Base-by-base conservation (phyloP, 2,329 filamentous ascomycete genomes). In the Talaromyces sp. region DNA sequence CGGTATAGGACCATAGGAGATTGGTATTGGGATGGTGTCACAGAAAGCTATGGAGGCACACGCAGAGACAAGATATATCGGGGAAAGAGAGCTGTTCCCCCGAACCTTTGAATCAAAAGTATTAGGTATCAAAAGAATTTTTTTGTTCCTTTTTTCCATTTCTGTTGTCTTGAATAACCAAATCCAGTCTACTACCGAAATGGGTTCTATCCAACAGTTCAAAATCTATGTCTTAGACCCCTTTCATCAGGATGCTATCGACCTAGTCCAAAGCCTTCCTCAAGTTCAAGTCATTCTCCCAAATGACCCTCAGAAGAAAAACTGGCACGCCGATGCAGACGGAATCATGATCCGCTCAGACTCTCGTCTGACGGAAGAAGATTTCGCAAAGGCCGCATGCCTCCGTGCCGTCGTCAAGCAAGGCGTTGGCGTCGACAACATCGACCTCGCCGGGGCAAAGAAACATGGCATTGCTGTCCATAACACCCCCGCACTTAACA, bases 321-420 rank as follows among this genome's bases (percentile, higher is more conserved):
- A 66, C 39, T 74, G 70, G 69, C 68, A 67, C 35, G 59, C 62
- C 4, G 50, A 72, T 57, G 73, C 73, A 6, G 65, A 59, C 4
- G 70, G 61, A 16, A 56, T 75, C 2, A 43, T 74, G 10, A 64
- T 75, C 14, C 68, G 71, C 22, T 69, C 68, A 11, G 72, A 73
- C 10, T 71, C 70, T 5, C 60, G 54, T 10, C 68, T 74, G 22
- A 64, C 66, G 22, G 60, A 63, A 13, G 47, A 60, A 24, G 71
- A 74, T 39, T 54, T 77, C 33, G 56, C 61, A 14, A 19, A 69
- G 37, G 70, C 72, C 9, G 69, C 68, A 13, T 54, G 70, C 27
- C 71, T 76, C 13, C 67, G 68, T 9, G 68, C 69, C 59, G 69
- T 77, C 3, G 71, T 70, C 41, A 75, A 76, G 50, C 73, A 75